phyloP scores from a whole-genome alignment of 306 rosid genomes.

The Casuarina equisetifolia region DNA sequence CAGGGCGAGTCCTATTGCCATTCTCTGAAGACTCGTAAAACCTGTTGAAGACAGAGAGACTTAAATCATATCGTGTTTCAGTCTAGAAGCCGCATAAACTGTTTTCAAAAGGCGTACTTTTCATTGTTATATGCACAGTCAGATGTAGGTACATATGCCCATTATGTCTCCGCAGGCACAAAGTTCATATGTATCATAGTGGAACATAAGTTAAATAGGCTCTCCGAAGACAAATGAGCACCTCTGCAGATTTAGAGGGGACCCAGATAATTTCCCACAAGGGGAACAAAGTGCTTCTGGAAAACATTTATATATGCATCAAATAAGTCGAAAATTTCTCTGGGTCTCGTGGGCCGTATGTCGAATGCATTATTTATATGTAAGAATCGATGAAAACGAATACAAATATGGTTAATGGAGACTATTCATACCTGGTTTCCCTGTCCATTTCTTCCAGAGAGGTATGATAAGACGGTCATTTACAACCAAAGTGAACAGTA shows the following conservation, averaged over 20 bases:
- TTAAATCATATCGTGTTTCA: neutral
- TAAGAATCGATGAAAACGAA: no score
- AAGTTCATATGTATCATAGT: no score
- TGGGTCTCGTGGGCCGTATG: no score
- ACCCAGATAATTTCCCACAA: no score
- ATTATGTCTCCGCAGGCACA: neutral
- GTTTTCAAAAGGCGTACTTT: neutral
- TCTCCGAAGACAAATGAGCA: no score
- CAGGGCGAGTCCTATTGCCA: constrained; percentile 69
- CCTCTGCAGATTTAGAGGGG: no score
- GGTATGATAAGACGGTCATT: constrained; percentile 87
- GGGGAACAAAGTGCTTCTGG: no score
- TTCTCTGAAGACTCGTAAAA: constrained; percentile 75
- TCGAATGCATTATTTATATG: no score
- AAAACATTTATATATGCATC: no score
- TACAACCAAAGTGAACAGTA: constrained; percentile 60
- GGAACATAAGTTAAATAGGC: no score
- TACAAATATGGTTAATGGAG: neutral
- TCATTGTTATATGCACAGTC: neutral
- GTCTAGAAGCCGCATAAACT: neutral
- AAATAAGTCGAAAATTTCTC: no score
- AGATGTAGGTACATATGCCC: neutral
- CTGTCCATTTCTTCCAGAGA: constrained; percentile 71
- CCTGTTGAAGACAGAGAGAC: constrained; percentile 40
- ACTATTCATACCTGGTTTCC: constrained; percentile 61